Percentiles rank a stretch among this genome's conserved stretches.
These are phyloP conservation scores for Coemansia sp. DNA, from an alignment of 192 early-diverging fungal species.

Conservation along the genomic window DNA sequence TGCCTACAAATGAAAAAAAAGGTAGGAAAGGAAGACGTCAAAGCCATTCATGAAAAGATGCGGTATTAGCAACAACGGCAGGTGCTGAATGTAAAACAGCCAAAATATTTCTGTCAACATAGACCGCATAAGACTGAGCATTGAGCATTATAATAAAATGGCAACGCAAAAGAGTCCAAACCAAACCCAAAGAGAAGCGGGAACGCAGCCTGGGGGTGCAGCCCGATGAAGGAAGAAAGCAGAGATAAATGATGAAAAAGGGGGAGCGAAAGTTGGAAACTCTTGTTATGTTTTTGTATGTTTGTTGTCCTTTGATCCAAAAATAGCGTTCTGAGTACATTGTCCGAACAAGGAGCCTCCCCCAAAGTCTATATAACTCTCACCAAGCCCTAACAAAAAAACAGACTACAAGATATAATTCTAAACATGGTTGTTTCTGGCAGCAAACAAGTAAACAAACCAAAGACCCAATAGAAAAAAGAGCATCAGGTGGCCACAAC, in stretches of 20 bases:
- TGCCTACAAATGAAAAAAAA: conserved; percentile 24
- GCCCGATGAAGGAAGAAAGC: no score
- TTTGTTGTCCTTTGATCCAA: conserved; percentile 5
- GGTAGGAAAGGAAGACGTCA: background rate
- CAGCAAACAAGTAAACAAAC: background rate
- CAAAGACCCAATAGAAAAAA: background rate
- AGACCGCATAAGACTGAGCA: no score
- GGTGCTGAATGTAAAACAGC: no score
- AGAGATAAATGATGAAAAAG: no score
- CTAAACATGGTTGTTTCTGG: background rate
- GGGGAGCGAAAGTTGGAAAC: no score
- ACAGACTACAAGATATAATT: background rate
- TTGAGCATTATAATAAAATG: no score
- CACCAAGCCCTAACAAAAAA: background rate
- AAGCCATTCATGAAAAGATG: background rate
- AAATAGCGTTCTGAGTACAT: conserved; percentile 3
- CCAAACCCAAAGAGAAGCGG: no score
- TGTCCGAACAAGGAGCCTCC: background rate
- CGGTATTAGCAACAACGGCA: no score
- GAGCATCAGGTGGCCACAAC: background rate
- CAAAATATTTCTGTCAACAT: no score
- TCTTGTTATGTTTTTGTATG: background rate
- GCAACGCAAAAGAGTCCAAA: no score
- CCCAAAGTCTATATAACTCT: background rate
- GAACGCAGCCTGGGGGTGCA: no score